Base-by-base conservation (phyloP, 768 basidiomycete genomes). In the Wakefieldia striispora region DNA sequence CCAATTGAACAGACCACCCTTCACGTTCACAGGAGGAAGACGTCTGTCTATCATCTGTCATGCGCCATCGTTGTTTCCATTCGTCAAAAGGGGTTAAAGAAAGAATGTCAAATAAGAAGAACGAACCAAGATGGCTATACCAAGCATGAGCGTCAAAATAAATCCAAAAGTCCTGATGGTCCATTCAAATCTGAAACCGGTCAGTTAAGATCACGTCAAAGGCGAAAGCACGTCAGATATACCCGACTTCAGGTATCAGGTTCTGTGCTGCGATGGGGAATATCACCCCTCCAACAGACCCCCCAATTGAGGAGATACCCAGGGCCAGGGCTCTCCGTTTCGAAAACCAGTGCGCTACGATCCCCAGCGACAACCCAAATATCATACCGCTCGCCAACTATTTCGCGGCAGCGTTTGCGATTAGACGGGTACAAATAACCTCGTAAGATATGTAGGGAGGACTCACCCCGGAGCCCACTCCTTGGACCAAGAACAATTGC, bases 401-500 rank as follows among this genome's bases (percentile, higher is more conserved):
- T n/a, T n/a, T n/a, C n/a, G n/a, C n/a, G n/a, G n/a, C n/a, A n/a
- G n/a, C n/a, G n/a, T n/a, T n/a, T n/a, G n/a, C n/a, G n/a, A n/a
- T n/a, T n/a, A n/a, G n/a, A n/a, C n/a, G n/a, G n/a, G n/a, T n/a
- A n/a, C n/a, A n/a, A n/a, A n/a, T n/a, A n/a, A n/a, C n/a, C n/a
- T n/a, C n/a, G n/a, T n/a, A n/a, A n/a, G 3, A 20, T 8, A 16
- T 12, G 17, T n/a, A 5, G 29, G 14, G 6, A 4, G 0, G 17
- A 4, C 83, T 51, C 50, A 86, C 81, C 20, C 88, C 88, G 12
- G 82, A 66, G 0, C 76, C 77, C 33, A 90, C 57, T 0, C 88
- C 88, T 62, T 91, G 88, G 51, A 80, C 88, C 1, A 91, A 73
- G 20, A 91, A 58, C 56, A 90, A 85, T 6, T 91, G 86, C 89